Percentiles rank a stretch among this genome's conserved stretches.
phyloP scores from a whole-genome alignment of 768 basidiomycete species.

The Mycena floridula region DNA sequence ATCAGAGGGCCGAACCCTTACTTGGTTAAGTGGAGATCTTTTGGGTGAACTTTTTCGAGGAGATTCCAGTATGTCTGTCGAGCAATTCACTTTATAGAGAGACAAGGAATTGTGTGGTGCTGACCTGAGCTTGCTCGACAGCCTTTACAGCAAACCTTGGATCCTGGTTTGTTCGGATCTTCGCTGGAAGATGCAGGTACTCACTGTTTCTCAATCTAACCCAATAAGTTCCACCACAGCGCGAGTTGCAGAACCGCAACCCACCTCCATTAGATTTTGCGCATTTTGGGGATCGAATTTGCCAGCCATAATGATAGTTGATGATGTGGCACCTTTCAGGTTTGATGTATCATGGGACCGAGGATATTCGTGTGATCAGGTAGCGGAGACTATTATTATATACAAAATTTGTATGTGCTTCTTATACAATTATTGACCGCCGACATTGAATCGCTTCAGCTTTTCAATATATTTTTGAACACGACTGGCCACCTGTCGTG shows the following conservation, averaged over 20 bases:
- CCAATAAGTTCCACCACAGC: neutral
- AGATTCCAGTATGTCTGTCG: constrained; percentile 92
- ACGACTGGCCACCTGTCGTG: constrained; percentile 81
- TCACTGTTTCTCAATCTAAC: constrained; percentile 93
- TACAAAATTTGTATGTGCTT: too few relatives aligned
- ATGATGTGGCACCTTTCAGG: constrained; percentile 5
- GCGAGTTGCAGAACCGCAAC: constrained; percentile 12
- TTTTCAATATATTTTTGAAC: constrained; percentile 89
- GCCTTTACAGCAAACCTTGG: constrained; percentile 85
- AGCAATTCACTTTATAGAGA: neutral
- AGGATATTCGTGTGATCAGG: too few relatives aligned
- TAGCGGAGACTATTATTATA: too few relatives aligned
- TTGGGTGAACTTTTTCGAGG: constrained; percentile 72
- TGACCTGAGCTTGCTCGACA: constrained; percentile 92
- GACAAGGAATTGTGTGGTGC: constrained; percentile 14
- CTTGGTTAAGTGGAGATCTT: constrained; percentile 78
- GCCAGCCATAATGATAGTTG: constrained; percentile 32
- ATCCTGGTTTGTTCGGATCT: constrained; percentile 6
- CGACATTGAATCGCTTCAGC: constrained; percentile 67
- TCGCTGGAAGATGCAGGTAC: constrained; percentile 18
- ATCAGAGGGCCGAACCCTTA: constrained; percentile 24
- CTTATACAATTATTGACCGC: too few relatives aligned
- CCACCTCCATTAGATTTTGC: constrained; percentile 86
- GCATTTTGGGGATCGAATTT: constrained; percentile 85
- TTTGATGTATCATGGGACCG: too few relatives aligned